phyloP scores from a whole-genome alignment of 1,139 yeast genomes.

The Wickerhamomyces sp. region DNA sequence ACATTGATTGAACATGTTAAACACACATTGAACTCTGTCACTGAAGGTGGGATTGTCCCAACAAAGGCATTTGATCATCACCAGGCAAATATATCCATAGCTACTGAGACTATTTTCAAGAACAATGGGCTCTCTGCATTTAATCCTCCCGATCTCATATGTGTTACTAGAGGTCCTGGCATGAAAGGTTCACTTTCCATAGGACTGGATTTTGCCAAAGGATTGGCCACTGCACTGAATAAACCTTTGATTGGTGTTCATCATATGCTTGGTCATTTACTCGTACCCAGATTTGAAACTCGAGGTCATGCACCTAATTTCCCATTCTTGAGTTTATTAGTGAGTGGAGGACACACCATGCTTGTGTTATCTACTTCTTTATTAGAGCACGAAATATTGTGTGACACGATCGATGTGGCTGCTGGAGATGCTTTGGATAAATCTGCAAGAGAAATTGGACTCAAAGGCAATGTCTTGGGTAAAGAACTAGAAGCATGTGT shows the following conservation, averaged over 20 bases:
- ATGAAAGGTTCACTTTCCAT: slow-evolving; percentile 87
- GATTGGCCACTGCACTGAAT: slow-evolving; percentile 72
- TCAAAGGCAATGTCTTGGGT: slow-evolving; percentile 81
- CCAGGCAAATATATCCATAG: slow-evolving; percentile 46
- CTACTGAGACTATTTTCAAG: slow-evolving; percentile 36
- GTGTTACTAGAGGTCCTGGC: slow-evolving; percentile 97
- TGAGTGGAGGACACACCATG: slow-evolving; percentile 95
- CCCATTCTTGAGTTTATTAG: slow-evolving; percentile 78
- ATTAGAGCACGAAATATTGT: slow-evolving; percentile 63
- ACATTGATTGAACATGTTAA: slow-evolving; percentile 56
- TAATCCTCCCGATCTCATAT: slow-evolving; percentile 64
- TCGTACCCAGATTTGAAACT: slow-evolving; percentile 56
- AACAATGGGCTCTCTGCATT: slow-evolving; percentile 22
- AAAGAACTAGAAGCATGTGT: slow-evolving; percentile 68
- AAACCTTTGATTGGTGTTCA: slow-evolving; percentile 86
- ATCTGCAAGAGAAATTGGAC: slow-evolving; percentile 82
- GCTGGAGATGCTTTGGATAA: slow-evolving; percentile 93
- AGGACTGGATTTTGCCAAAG: slow-evolving; percentile 83
- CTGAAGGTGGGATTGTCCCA: slow-evolving; percentile 85
- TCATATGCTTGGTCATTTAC: slow-evolving; percentile 91
- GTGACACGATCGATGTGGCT: slow-evolving; percentile 82
- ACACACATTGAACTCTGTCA: slow-evolving; percentile 59
- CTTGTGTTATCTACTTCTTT: slow-evolving; percentile 63
- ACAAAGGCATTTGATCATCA: slow-evolving; percentile 82
- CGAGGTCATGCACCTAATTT: slow-evolving; percentile 49